These are phyloP conservation scores for Penicillium subrubescens DNA, from an alignment of 495 filamentous ascomycete species.

Conservation along the genomic window DNA sequence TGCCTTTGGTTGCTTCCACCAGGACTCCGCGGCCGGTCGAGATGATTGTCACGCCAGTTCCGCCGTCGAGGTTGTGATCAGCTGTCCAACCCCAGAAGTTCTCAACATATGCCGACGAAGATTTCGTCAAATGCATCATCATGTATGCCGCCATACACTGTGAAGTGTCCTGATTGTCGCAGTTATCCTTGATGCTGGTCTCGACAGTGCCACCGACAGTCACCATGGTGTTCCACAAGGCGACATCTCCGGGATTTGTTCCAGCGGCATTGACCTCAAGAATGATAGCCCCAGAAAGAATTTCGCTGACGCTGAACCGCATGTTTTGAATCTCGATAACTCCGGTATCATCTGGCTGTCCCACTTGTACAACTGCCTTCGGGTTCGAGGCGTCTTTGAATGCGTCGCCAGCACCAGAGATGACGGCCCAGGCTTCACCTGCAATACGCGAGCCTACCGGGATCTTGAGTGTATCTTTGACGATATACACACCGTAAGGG, in stretches of 20 bases:
- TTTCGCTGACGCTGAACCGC: slow-evolving; percentile 56
- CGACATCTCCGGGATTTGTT: slow-evolving; percentile 54
- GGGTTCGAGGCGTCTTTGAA: slow-evolving; percentile 55
- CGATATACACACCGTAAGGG: slow-evolving; percentile 56
- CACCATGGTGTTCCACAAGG: slow-evolving; percentile 58
- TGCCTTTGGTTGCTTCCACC: slow-evolving; percentile 47
- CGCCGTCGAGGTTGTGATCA: slow-evolving; percentile 51
- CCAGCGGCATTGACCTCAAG: slow-evolving; percentile 64
- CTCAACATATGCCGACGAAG: slow-evolving; percentile 56
- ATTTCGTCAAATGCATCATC: slow-evolving; percentile 50
- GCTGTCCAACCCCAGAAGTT: slow-evolving; percentile 63
- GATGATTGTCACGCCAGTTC: slow-evolving; percentile 40
- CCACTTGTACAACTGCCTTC: slow-evolving; percentile 55
- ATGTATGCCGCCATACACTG: slow-evolving; percentile 47
- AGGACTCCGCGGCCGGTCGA: slow-evolving; percentile 53
- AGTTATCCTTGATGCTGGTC: slow-evolving; percentile 35
- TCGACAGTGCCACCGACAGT: slow-evolving; percentile 54
- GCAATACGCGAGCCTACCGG: slow-evolving; percentile 51
- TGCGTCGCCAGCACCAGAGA: slow-evolving; percentile 43
- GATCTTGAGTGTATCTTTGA: slow-evolving; percentile 54
- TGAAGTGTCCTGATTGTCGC: slow-evolving; percentile 35
- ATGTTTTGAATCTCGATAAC: slow-evolving; percentile 57
- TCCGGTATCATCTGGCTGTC: slow-evolving; percentile 51
- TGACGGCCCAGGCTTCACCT: slow-evolving; percentile 50
- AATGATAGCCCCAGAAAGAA: slow-evolving; percentile 76